phyloP scores from a whole-genome alignment of 208 protist genomes.

The Trypanosoma cruzi region DNA sequence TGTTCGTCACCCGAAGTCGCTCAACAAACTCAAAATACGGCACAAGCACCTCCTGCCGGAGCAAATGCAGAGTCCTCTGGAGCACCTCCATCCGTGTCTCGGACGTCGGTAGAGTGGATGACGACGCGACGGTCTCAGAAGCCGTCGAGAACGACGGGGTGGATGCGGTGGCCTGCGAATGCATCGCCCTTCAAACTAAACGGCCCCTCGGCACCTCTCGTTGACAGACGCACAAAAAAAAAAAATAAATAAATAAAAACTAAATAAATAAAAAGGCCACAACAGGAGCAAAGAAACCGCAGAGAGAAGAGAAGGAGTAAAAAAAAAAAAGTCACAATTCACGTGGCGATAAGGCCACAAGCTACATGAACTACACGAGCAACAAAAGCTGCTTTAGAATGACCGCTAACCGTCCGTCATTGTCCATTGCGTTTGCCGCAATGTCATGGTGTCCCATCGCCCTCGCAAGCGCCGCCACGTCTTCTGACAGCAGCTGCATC shows the following conservation, averaged over 20 bases:
- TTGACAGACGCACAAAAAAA: conserved; percentile 1
- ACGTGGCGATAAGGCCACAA: background rate
- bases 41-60: conserved; percentile 74
- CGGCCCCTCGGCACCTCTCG: background rate
- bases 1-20: conserved; percentile 67
- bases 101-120: background rate
- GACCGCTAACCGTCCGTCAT: conserved; percentile 39
- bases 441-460: conserved; percentile 51
- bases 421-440: background rate
- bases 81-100: conserved; percentile 56
- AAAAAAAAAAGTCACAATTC: background rate
- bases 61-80: conserved; percentile 58
- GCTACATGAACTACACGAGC: background rate
- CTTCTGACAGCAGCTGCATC: conserved; percentile 37
- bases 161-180: background rate
- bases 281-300: background rate
- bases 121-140: background rate
- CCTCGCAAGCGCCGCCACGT: conserved; percentile 38
- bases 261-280: no score
- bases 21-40: conserved; percentile 83
- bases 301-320: background rate
- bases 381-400: conserved; percentile 41
- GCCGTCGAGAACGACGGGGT: background rate
- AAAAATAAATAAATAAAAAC: background rate
- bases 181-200: background rate